Evolutionary conservation across 1,284 basidiomycete species (phyloP).

Genomic region (Porodaedalea pini): DNA sequence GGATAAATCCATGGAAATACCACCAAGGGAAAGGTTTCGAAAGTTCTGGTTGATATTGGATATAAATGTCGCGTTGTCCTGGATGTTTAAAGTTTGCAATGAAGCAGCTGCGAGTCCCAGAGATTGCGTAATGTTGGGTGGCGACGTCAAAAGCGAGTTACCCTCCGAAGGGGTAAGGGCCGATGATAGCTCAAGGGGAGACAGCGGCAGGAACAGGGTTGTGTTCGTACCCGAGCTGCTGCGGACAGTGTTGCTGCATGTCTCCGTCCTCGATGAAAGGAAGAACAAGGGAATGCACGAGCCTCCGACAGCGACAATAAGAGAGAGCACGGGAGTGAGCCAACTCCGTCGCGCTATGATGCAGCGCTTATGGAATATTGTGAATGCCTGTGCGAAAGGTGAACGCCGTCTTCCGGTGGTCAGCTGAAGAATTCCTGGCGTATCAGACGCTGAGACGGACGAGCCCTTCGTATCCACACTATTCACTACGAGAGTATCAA

Average conservation of each 20-base stretch:
- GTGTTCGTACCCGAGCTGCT: conserved; percentile 30
- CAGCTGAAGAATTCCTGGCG: conserved; percentile 34
- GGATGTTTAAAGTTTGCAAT: conserved; percentile 38
- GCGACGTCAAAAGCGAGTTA: conserved; percentile 39
- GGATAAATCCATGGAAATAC: conserved; percentile 52
- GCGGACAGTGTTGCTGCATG: conserved; percentile 42
- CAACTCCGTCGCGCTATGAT: conserved; percentile 65
- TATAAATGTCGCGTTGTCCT: conserved; percentile 54
- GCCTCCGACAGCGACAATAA: conserved; percentile 61
- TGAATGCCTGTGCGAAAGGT: conserved; percentile 56
- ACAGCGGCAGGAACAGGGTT: conserved; percentile 42
- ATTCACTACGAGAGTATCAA: neutral
- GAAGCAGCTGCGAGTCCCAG: conserved; percentile 36
- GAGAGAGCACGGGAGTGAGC: conserved; percentile 58
- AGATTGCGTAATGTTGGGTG: conserved; percentile 42
- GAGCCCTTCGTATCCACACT: conserved; percentile 1
- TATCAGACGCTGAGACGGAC: neutral
- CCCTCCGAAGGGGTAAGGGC: conserved; percentile 23
- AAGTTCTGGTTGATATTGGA: conserved; percentile 46
- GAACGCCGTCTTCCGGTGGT: conserved; percentile 49
- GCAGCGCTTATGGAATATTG: conserved; percentile 71
- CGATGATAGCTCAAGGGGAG: neutral
- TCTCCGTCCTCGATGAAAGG: conserved; percentile 47
- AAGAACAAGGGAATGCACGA: conserved; percentile 65
- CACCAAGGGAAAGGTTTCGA: conserved; percentile 52